phyloP scores from a whole-genome alignment of 306 rosid genomes.

The Glycine tomentella region DNA sequence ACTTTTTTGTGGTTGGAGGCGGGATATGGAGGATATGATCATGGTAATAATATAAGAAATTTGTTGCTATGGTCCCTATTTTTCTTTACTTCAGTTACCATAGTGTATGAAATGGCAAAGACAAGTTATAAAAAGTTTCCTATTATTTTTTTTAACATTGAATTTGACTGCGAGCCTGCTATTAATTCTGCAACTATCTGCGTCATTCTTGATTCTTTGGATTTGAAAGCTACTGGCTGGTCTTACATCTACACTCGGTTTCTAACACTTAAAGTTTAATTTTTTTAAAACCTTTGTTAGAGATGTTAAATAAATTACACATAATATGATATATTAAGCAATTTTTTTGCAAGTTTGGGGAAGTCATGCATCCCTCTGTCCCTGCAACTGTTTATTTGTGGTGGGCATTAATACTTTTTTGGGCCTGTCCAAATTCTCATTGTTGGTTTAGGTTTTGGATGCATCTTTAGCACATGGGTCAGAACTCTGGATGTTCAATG shows the following conservation, averaged over 20 bases:
- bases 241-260: background rate
- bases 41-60: constrained; percentile 68
- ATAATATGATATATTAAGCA: constrained; percentile 2
- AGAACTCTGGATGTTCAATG: constrained; percentile 98
- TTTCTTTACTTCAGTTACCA: constrained; percentile 44
- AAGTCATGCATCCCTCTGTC: constrained; percentile 3
- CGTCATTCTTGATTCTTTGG: constrained; percentile 4
- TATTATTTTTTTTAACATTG: constrained; percentile 21
- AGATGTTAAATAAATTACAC: background rate
- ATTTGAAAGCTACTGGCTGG: constrained; percentile 18
- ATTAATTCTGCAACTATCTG: constrained; percentile 21
- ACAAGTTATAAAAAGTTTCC: constrained; percentile 17
- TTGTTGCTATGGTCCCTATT: constrained; percentile 46
- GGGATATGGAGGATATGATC: constrained; percentile 97
- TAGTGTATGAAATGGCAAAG: constrained; percentile 43
- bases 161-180: constrained; percentile 34
- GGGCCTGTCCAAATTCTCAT: constrained; percentile 17
- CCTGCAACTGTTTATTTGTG: constrained; percentile 8
- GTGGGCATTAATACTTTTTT: constrained; percentile 5
- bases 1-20: constrained; percentile 94
- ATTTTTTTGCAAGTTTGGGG: background rate
- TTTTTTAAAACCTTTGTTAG: background rate
- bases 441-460: constrained; percentile 72
- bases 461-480: constrained; percentile 85
- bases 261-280: background rate